These are phyloP conservation scores for Petasospora rhodanensis DNA, from an alignment of 1,139 yeast species.

Conservation along the genomic window DNA sequence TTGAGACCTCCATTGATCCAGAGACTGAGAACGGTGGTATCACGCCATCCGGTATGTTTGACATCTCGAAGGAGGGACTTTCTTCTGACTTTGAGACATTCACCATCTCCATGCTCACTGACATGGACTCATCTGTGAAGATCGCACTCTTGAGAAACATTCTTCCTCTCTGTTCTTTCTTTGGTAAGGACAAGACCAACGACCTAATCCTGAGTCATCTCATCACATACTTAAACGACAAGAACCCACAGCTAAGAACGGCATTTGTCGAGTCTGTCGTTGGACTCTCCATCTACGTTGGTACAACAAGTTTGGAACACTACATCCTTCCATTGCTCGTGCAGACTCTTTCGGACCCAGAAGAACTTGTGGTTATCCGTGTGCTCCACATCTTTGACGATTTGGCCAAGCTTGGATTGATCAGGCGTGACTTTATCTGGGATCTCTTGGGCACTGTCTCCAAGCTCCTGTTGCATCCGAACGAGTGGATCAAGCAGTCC, in stretches of 20 bases:
- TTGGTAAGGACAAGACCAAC: constrained; percentile 84
- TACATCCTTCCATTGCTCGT: constrained; percentile 79
- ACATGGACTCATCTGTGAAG: constrained; percentile 59
- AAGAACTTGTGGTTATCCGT: constrained; percentile 76
- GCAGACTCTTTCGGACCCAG: constrained; percentile 79
- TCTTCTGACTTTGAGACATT: constrained; percentile 56
- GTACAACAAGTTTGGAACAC: constrained; percentile 78
- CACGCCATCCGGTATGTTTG: constrained; percentile 30
- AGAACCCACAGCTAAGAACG: constrained; percentile 60
- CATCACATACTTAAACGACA: constrained; percentile 85
- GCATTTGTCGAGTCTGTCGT: constrained; percentile 76
- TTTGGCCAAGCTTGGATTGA: constrained; percentile 49
- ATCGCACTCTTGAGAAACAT: constrained; percentile 66
- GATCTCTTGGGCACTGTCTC: constrained; percentile 45
- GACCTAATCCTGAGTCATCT: constrained; percentile 86
- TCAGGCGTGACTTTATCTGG: constrained; percentile 45
- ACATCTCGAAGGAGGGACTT: constrained; percentile 30
- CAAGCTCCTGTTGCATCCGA: constrained; percentile 72
- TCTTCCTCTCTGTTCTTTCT: constrained; percentile 70
- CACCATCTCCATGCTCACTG: constrained; percentile 64
- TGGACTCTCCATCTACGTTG: constrained; percentile 73
- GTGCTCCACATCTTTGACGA: constrained; percentile 66
- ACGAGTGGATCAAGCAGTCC: constrained; percentile 77
- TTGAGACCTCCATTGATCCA: constrained; percentile 33
- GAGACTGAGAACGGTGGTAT: constrained; percentile 36